Base-by-base conservation (phyloP, 257 asterid genomes). In the Scutellaria minor region DNA sequence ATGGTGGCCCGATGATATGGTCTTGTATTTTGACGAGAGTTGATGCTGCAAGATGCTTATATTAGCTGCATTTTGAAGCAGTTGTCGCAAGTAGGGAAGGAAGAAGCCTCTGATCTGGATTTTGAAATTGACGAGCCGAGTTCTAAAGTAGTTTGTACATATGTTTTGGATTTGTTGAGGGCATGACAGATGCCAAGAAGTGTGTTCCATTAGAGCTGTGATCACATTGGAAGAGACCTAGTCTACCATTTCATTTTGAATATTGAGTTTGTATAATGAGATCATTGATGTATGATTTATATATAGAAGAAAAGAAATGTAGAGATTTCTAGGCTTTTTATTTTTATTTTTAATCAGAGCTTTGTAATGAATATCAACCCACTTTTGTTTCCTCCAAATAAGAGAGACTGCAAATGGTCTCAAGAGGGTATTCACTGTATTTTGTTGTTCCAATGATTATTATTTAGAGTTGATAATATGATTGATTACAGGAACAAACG, bases 261-360 rank as follows among this genome's bases (percentile, higher is more conserved):
- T 20, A 5, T 47, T 40, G 48, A 18, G 50, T 24, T 12, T 57
- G 66, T 73, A 35, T 54, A 42, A 74, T 63, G 60, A 60, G 37
- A 68, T 78, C 24, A 40, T 57, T 61, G 12, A 58, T 78, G 78
- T 78, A 82, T 69, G 66, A n/a, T 72, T 72, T 72, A 66, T 69
- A 74, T 77, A 74, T 77, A 79, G 78, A 67, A 46, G 72, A 70
- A 54, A 63, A 46, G 8, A 31, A 63, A 46, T 12, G 40, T 57
- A 27, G 57, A 45, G 14, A 48, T 4, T 48, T 52, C 57, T 61
- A 44, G 66, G 65, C 51, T 45, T 20, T 53, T 9, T 44, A 31
- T 31, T 31, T 31, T 31, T 31, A 31, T 60, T 45, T 37, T 68
- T 47, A 35, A 22, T 55, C 70, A 7, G 22, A 61, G 71, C 66